phyloP scores from a whole-genome alignment of 1,284 basidiomycete species.

The Sporisorium iseilematis-ciliati region DNA sequence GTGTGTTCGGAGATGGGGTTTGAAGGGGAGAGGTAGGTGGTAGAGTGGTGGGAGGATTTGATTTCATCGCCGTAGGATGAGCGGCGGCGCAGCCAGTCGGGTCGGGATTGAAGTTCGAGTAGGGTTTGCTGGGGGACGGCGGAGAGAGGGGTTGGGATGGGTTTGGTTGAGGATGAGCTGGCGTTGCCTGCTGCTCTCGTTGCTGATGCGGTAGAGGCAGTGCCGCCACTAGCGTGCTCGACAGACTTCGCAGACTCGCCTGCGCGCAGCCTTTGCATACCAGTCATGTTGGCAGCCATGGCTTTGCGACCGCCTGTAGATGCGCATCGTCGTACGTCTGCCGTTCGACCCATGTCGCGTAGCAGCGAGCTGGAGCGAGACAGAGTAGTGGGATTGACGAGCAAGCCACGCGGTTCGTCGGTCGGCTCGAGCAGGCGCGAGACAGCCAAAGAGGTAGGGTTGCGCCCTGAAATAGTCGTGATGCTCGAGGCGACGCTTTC shows the following conservation, averaged over 20 bases:
- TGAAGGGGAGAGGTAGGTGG: slow-evolving; percentile 9
- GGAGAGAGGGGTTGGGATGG: not conserved
- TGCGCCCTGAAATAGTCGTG: slow-evolving; percentile 51
- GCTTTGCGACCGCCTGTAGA: slow-evolving; percentile 30
- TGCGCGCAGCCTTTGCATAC: slow-evolving; percentile 11
- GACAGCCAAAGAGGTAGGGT: slow-evolving; percentile 30
- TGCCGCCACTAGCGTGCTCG: not conserved
- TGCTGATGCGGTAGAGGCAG: not conserved
- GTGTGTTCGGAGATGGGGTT: slow-evolving; percentile 6
- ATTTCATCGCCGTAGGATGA: slow-evolving; percentile 47
- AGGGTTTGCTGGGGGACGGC: not conserved
- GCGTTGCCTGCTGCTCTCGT: not conserved
- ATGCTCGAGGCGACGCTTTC: slow-evolving; percentile 59
- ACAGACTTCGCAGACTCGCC: not conserved
- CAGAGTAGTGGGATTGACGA: slow-evolving; percentile 15
- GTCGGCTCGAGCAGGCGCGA: slow-evolving; percentile 51
- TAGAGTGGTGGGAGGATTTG: not conserved
- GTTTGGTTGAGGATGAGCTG: not conserved
- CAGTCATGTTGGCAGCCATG: slow-evolving; percentile 9
- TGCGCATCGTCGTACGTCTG: slow-evolving; percentile 28
- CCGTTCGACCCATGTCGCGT: slow-evolving; percentile 5
- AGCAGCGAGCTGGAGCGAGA: slow-evolving; percentile 17
- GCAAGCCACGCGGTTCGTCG: slow-evolving; percentile 37
- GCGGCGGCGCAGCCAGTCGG: slow-evolving; percentile 36
- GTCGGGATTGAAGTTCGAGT: slow-evolving; percentile 21